Percentiles rank a stretch among this genome's conserved stretches.
Evolutionary conservation across 2,329 filamentous ascomycete species (phyloP).

Genomic region (Fonsecaea pedrosoi): DNA sequence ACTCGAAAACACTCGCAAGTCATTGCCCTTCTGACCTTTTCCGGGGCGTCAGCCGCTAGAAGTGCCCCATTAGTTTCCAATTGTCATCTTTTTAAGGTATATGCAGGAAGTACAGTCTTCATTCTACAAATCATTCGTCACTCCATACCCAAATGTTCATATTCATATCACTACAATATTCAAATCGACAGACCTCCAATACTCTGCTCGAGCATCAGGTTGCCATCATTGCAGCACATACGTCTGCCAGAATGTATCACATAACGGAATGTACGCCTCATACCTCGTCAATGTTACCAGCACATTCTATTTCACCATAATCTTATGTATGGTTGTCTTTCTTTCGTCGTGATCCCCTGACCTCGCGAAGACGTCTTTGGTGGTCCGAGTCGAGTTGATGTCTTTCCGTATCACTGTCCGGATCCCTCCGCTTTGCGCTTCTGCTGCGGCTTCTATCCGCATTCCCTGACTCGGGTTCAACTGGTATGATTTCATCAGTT

Average conservation of each 20-base stretch:
- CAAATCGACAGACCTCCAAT: not conserved
- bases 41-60: not conserved
- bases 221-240: not conserved
- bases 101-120: not conserved
- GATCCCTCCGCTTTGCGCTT: slow-evolving; percentile 42
- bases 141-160: not conserved
- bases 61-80: not conserved
- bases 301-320: not conserved
- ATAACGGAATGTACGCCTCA: not conserved
- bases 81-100: not conserved
- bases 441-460: slow-evolving; percentile 40
- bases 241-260: not conserved
- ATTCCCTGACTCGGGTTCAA: slow-evolving; percentile 8
- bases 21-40: not conserved
- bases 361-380: slow-evolving; percentile 31
- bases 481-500: slow-evolving; percentile 9
- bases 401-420: slow-evolving; percentile 40
- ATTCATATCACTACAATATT: not conserved
- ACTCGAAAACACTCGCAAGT: not conserved
- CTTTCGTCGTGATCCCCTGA: slow-evolving; percentile 27
- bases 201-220: not conserved
- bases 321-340: slow-evolving; percentile 21
- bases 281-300: not conserved
- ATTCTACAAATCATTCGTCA: not conserved
- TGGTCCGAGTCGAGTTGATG: slow-evolving; percentile 22